Percentiles rank a stretch among this genome's conserved stretches.
Conservation (phyloP, 163 green algal species). For the Scenedesmus sp. region DNA sequence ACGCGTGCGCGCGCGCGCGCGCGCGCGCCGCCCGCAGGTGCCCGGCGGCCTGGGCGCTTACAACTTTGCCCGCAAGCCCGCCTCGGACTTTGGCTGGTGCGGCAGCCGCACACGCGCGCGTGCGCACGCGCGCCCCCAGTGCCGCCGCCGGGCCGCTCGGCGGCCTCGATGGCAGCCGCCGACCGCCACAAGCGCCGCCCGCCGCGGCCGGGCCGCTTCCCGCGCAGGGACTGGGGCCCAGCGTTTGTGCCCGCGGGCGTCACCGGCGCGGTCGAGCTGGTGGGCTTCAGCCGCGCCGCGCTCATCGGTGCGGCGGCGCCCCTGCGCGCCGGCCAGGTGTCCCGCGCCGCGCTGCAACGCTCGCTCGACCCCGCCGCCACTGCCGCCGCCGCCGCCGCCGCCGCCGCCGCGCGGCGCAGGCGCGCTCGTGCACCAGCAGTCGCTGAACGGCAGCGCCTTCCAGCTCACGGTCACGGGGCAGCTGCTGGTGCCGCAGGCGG, state of each 20-base stretch:
- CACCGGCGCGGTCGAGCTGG: slow-evolving; percentile 62
- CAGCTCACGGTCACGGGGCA: slow-evolving; percentile 12
- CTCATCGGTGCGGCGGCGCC: slow-evolving; percentile 12
- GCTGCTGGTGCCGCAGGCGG: slow-evolving; percentile 25
- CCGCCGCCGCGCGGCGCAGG: neutral
- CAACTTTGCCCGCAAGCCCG: slow-evolving; percentile 82
- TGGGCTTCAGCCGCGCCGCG: slow-evolving; percentile 50
- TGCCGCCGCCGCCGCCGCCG: neutral
- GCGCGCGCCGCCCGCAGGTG: neutral
- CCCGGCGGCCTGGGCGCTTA: slow-evolving; percentile 40
- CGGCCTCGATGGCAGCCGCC: no score
- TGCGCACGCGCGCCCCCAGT: no score
- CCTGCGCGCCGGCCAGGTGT: neutral
- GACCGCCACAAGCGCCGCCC: neutral
- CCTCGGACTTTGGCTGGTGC: slow-evolving; percentile 82
- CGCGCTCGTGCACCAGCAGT: slow-evolving; percentile 13
- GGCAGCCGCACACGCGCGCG: neutral
- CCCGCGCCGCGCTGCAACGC: neutral
- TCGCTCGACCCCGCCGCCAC: neutral
- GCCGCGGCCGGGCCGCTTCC: neutral
- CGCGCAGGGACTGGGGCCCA: slow-evolving; percentile 63
- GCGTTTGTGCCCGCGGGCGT: slow-evolving; percentile 74
- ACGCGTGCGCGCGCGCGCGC: no score
- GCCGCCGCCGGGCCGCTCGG: no score
- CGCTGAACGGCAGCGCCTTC: neutral